phyloP scores from a whole-genome alignment of 2,329 filamentous ascomycete genomes.

The Aspergillus texensis region DNA sequence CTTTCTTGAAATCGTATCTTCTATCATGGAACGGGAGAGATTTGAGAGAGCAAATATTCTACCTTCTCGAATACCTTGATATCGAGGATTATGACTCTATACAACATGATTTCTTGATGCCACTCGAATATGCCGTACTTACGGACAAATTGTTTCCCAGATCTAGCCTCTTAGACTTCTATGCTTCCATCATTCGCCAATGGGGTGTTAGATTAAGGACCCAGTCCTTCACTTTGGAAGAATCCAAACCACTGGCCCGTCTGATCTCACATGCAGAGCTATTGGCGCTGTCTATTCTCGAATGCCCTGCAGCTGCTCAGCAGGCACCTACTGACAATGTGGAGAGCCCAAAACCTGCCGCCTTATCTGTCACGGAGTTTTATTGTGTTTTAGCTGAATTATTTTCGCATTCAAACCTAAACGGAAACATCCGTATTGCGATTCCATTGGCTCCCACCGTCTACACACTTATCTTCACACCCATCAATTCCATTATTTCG shows the following conservation, averaged over 20 bases:
- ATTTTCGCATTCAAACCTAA: constrained; percentile 55
- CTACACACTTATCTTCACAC: constrained; percentile 70
- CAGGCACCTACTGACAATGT: constrained; percentile 8
- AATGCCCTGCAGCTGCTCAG: constrained; percentile 48
- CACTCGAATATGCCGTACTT: constrained; percentile 46
- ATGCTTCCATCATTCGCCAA: constrained; percentile 66
- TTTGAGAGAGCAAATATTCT: constrained; percentile 48
- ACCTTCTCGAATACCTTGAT: constrained; percentile 37
- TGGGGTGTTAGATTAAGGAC: constrained; percentile 45
- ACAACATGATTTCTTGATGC: constrained; percentile 39
- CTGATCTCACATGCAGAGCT: constrained; percentile 54
- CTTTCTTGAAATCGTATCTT: constrained; percentile 55
- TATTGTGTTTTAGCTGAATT: constrained; percentile 68
- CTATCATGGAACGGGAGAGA: constrained; percentile 64
- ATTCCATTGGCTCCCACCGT: constrained; percentile 69
- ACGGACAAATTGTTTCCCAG: constrained; percentile 53
- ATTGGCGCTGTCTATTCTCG: constrained; percentile 63
- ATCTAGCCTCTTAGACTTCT: constrained; percentile 65
- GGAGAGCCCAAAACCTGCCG: constrained; percentile 34
- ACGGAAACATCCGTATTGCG: constrained; percentile 63
- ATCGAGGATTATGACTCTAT: constrained; percentile 36
- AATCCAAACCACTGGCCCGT: constrained; percentile 41
- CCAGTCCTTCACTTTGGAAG: constrained; percentile 28
- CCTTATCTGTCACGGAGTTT: constrained; percentile 63
- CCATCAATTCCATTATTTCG: constrained; percentile 65